Percentiles rank a stretch among this genome's conserved stretches.
phyloP scores from a whole-genome alignment of 2,329 filamentous ascomycete genomes.

The Monilinia polystroma region DNA sequence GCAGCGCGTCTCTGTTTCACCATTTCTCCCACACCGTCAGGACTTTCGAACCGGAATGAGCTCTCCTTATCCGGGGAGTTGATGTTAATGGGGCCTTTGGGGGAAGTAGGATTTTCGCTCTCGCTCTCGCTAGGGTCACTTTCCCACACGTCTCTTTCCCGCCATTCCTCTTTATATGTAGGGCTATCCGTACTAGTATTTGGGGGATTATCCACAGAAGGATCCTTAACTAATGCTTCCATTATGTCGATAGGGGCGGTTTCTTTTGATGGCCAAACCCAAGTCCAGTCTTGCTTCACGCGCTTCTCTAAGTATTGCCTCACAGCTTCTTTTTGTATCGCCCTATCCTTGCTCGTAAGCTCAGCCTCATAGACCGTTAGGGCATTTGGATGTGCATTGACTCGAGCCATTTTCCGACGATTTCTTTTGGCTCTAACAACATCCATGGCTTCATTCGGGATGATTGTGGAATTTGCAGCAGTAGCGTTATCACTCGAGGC shows the following conservation, averaged over 20 bases:
- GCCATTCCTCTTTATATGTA: slow-evolving; percentile 31
- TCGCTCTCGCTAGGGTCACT: slow-evolving; percentile 38
- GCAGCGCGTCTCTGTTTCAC: slow-evolving; percentile 30
- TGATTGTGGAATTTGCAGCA: slow-evolving; percentile 17
- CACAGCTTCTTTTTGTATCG: slow-evolving; percentile 62
- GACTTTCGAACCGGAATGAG: slow-evolving; percentile 44
- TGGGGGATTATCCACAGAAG: slow-evolving; percentile 1
- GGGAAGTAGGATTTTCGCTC: slow-evolving; percentile 28
- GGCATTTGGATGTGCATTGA: slow-evolving; percentile 39
- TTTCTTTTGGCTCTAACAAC: slow-evolving; percentile 27
- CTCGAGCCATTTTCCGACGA: slow-evolving; percentile 30
- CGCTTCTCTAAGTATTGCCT: slow-evolving; percentile 54
- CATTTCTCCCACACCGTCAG: slow-evolving; percentile 42
- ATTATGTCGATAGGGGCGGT: slow-evolving; percentile 18
- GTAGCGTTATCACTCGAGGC: slow-evolving; percentile 22
- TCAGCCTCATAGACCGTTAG: slow-evolving; percentile 56
- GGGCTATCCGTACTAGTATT: background rate
- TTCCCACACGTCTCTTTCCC: slow-evolving; percentile 40
- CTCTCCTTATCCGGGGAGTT: slow-evolving; percentile 31
- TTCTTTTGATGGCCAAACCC: slow-evolving; percentile 51
- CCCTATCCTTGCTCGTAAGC: slow-evolving; percentile 60
- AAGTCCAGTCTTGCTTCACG: slow-evolving; percentile 60
- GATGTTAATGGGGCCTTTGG: slow-evolving; percentile 25
- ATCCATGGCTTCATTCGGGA: slow-evolving; percentile 31
- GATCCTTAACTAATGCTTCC: slow-evolving; percentile 1